Evolutionary conservation across 2,329 filamentous ascomycete genomes (phyloP).

Genomic region (Grosmannia penicillata): DNA sequence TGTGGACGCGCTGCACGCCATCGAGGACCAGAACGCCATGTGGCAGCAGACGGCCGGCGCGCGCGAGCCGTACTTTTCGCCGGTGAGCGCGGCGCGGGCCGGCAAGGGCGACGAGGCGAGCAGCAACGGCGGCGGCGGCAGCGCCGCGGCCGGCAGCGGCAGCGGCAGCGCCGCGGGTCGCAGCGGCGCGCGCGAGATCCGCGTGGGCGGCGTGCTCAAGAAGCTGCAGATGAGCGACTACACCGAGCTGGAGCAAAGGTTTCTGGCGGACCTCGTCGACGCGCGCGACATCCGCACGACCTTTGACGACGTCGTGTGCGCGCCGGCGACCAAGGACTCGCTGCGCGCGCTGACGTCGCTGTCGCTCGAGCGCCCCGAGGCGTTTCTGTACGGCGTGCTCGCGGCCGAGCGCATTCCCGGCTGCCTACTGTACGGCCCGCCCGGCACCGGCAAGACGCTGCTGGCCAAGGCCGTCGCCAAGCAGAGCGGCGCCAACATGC

Average conservation of each 20-base stretch:
- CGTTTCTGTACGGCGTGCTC: conserved; percentile 91
- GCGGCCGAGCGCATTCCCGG: conserved; percentile 84
- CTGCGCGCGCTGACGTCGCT: conserved; percentile 80
- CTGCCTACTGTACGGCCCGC: conserved; percentile 74
- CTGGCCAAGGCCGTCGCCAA: conserved; percentile 56
- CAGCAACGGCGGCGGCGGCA: too few species aligned
- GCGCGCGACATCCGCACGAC: conserved; percentile 70
- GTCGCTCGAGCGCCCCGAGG: conserved; percentile 75
- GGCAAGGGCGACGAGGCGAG: too few species aligned
- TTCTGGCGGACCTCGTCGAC: conserved; percentile 71
- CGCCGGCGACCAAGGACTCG: conserved; percentile 69
- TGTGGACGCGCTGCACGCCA: conserved; percentile 13
- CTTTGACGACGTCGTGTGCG: conserved; percentile 75
- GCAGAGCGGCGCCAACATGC: conserved; percentile 54
- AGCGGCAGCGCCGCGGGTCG: too few species aligned
- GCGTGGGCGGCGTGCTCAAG: conserved; percentile 1
- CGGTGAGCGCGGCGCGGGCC: conserved; percentile 1
- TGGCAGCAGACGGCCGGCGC: conserved; percentile 12
- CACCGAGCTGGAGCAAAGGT: conserved; percentile 67
- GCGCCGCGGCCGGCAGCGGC: too few species aligned
- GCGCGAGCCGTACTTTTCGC: conserved; percentile 15
- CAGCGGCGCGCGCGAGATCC: too few species aligned
- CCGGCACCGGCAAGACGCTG: conserved; percentile 62
- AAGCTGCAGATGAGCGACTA: conserved; percentile 10
- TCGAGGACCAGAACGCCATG: conserved; percentile 14